Conservation (phyloP, 129 eudicot species). For the Arctium lappa region DNA sequence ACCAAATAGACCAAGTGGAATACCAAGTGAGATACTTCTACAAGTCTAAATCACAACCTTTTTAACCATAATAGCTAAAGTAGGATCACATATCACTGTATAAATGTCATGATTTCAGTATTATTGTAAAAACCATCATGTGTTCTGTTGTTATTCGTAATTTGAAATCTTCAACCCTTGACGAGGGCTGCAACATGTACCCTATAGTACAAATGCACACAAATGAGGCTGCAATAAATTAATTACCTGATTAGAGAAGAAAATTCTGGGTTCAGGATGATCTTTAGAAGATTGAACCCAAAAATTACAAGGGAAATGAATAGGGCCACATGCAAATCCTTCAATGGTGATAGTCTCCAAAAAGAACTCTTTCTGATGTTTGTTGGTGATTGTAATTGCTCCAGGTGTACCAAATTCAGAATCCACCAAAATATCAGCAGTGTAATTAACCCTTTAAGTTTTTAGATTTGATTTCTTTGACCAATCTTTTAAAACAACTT, state of each 20-base stretch:
- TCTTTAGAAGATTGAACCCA: constrained; percentile 87
- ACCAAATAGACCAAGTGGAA: no score
- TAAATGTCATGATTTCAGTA: no score
- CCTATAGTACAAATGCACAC: no score
- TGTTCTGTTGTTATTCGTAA: no score
- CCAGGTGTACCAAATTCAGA: constrained; percentile 87
- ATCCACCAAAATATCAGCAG: constrained; percentile 75
- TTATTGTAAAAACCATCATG: no score
- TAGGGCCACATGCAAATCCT: constrained; percentile 94
- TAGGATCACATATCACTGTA: no score
- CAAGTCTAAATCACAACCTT: no score
- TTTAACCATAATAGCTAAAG: no score
- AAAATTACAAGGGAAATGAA: constrained; percentile 94
- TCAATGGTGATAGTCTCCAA: constrained; percentile 77
- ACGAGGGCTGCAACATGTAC: no score
- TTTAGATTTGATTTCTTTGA: constrained; percentile 74
- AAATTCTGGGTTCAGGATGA: constrained; percentile 69
- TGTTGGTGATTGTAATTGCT: constrained; percentile 71
- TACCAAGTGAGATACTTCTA: no score
- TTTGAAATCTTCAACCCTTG: no score
- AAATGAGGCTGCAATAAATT: no score
- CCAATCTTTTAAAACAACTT: constrained; percentile 82
- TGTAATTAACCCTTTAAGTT: constrained; percentile 74
- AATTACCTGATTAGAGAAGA: constrained; percentile 85
- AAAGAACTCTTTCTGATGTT: constrained; percentile 83